Percentiles rank a stretch among this genome's conserved stretches.
These are phyloP conservation scores for Daldinia childiae DNA, from an alignment of 495 filamentous ascomycete species.

Conservation along the genomic window DNA sequence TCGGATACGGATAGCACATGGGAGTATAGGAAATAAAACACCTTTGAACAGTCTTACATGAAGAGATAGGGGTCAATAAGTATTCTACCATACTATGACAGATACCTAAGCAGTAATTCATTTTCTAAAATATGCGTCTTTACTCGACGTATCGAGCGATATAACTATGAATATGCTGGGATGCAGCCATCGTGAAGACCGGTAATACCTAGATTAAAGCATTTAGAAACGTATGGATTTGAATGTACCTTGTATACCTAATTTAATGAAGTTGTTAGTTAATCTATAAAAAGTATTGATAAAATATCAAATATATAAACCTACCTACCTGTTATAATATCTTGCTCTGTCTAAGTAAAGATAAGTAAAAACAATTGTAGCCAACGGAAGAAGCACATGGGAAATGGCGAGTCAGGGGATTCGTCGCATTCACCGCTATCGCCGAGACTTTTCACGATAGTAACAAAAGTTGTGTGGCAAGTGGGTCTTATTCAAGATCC, in stretches of 20 bases:
- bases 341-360: background rate
- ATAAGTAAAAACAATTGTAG: background rate
- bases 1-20: background rate
- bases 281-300: too few relatives aligned
- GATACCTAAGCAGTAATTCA: background rate
- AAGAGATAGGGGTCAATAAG: background rate
- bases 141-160: too few relatives aligned
- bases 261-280: too few relatives aligned
- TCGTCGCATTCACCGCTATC: constrained; percentile 25
- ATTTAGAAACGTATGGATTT: too few relatives aligned
- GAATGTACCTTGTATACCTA: too few relatives aligned
- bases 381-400: constrained; percentile 36
- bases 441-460: constrained; percentile 33
- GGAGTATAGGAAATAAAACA: background rate
- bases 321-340: too few relatives aligned
- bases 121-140: background rate
- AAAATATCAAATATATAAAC: too few relatives aligned
- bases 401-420: constrained; percentile 17
- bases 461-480: constrained; percentile 17
- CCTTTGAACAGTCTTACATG: background rate
- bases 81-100: background rate
- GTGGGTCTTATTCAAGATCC: constrained; percentile 29
- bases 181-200: constrained; percentile 52
- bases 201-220: too few relatives aligned
- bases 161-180: constrained; percentile 60